Evolutionary conservation across 2,329 filamentous ascomycete species (phyloP).

Genomic region (Neofusicoccum kwambonambiense): DNA sequence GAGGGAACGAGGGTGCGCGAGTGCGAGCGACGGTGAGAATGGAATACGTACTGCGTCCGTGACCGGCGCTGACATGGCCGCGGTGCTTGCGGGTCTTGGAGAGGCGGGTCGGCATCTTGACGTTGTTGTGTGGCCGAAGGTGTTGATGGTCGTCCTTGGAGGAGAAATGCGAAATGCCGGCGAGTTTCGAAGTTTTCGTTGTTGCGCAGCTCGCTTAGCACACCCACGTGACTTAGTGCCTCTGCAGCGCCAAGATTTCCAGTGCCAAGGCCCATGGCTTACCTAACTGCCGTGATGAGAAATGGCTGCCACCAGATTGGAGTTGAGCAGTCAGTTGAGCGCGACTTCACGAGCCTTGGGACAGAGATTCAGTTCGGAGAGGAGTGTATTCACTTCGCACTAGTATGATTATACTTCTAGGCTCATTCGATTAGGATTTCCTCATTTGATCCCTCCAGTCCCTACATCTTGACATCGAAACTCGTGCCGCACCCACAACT

Average conservation of each 20-base stretch:
- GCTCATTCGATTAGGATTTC: no score
- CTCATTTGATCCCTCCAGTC: background rate
- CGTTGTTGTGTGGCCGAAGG: conserved; percentile 19
- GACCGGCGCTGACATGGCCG: conserved; percentile 96
- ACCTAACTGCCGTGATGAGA: background rate
- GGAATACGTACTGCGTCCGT: conserved; percentile 65
- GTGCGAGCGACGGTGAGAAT: background rate
- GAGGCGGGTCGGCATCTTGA: conserved; percentile 67
- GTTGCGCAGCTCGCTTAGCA: background rate
- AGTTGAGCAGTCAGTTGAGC: no score
- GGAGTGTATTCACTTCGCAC: no score
- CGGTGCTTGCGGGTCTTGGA: conserved; percentile 81
- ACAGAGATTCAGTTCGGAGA: no score
- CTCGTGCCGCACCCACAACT: conserved; percentile 97
- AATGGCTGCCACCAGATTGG: background rate
- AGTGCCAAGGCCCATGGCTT: background rate
- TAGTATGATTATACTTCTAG: no score
- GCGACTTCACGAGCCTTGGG: no score
- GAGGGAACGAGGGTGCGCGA: background rate
- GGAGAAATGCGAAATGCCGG: background rate
- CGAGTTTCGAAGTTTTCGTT: background rate
- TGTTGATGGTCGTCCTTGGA: conserved; percentile 14
- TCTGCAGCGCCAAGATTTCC: background rate
- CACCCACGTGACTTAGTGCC: background rate
- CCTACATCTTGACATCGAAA: conserved; percentile 75